Base-by-base conservation (phyloP, 805 yeast species). In the Wickerhamomyces rabaulensis region DNA sequence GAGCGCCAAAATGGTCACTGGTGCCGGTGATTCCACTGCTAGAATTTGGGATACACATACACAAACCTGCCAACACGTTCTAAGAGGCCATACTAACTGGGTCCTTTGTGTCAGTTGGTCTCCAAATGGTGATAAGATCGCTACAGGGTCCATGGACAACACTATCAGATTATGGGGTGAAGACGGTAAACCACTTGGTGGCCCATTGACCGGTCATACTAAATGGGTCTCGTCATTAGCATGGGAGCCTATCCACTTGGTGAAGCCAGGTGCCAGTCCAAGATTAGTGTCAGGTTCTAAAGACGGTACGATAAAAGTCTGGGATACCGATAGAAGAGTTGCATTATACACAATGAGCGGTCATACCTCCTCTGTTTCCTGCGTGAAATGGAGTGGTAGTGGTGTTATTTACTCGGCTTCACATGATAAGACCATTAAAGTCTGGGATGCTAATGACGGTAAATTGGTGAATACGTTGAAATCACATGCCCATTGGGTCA, bases 401-500 rank as follows among this genome's bases (percentile, higher is more conserved):
- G 88, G 90, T 44, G 73, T 84, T 17, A 74, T 94, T 31, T 94
- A 91, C 65, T 80, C 95, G 27, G 91, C 87, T 1, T 90, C 97
- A 9, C 98, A 94, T 61, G 99, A 94, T 66, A 92, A 91, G 62
- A 87, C 97, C 6, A 84, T 94, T 53, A 85, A 83, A 64, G 87
- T 87, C 1, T 94, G 99, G 99, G 92, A 87, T 59, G 80, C 87
- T 6, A 69, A 74, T 38, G 78, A 77, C 41, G 98, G 97, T 26
- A 79, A 78, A 54, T 79, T 95, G 54, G 73, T 86, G 29, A 88
- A 87, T 62, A 82, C 89, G 3, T 70, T 94, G 53, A 83, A 82
- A 63, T 78, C 94, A 39, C 99, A 94, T 64, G 97, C 95, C 2
- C 99, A 94, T 68, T 94, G 99, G 99, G 94, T 94, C 42, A 94